Base-by-base conservation (phyloP, 2,329 filamentous ascomycete species). In the Exophiala xenobiotica region DNA sequence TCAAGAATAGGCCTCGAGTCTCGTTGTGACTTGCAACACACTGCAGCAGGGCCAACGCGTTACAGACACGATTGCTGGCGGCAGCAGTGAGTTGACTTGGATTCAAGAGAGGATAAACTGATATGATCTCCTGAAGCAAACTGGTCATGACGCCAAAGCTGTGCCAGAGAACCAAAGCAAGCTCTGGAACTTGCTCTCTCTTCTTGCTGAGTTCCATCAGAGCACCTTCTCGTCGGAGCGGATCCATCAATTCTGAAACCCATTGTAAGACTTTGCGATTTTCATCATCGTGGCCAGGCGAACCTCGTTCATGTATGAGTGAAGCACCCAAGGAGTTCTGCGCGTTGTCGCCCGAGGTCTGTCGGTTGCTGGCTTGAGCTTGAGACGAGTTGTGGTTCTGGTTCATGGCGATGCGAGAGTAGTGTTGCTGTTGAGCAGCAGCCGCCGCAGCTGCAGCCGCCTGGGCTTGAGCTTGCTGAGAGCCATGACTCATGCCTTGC, bases 61-160 rank as follows among this genome's bases (percentile, higher is more conserved):
- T 99, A 76, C 93, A 99, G 52, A 99, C 93, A 60, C 93, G 80
- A 74, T 99, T 99, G 3, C 89, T 95, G 12, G 93, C 92, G n/a
- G 93, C 91, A 2, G 93, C 93, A 6, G 93, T 99, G 64, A 99
- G 82, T 74, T 97, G 92, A 43, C 90, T 96, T 4, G 93, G 93
- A 70, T 96, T 99, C 63, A 99, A 82, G 3, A 99, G 82, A 22
- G 90, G 95, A 68, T 99, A 99, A 49, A 99, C 93, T 8, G 92
- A 96, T 67, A 99, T 99, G 68, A 99, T 99, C 74, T 99, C 93
- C 71, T 97, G 92, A 26, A 97, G 81, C 19, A 99, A 78, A 48
- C 90, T 95, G 39, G 93, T 96, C 93, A 99, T 99, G 66, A 99
- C 93, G 95, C 92, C 93, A 66, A 96, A 97, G 3, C 92, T 97